Conservation (phyloP, 2,329 filamentous ascomycete species). For the Rutstroemia sp. region DNA sequence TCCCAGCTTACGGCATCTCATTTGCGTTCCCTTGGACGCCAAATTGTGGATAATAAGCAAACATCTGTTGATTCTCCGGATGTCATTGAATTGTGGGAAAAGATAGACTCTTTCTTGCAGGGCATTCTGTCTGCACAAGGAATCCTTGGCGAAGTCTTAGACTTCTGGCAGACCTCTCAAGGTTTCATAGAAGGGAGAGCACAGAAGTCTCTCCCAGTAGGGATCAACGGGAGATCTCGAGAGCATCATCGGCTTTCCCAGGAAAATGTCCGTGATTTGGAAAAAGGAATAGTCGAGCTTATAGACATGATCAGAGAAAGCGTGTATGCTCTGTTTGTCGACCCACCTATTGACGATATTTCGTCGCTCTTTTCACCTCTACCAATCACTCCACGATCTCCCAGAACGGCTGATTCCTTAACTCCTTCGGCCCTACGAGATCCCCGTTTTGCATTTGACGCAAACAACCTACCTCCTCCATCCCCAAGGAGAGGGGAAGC, state of each 20-base stretch:
- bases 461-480: conserved; percentile 66
- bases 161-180: conserved; percentile 90
- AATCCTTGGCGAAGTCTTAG: conserved; percentile 78
- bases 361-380: conserved; percentile 79
- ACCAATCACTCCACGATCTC: conserved; percentile 61
- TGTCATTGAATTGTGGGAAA: conserved; percentile 88
- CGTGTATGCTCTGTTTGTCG: conserved; percentile 74
- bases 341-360: conserved; percentile 84
- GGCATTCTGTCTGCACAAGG: conserved; percentile 71
- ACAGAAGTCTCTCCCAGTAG: conserved; percentile 70
- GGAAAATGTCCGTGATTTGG: conserved; percentile 63
- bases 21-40: conserved; percentile 64
- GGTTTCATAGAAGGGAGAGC: conserved; percentile 83
- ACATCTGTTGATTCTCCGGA: conserved; percentile 69
- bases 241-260: conserved; percentile 73
- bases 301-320: conserved; percentile 75
- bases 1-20: conserved; percentile 65
- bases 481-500: conserved; percentile 73
- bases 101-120: conserved; percentile 66
- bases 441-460: conserved; percentile 73
- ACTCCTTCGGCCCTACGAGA: conserved; percentile 56
- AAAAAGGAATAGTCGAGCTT: conserved; percentile 74
- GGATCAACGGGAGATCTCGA: conserved; percentile 73
- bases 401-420: conserved; percentile 40
- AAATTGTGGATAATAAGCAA: conserved; percentile 52